Evolutionary conservation across 2,329 filamentous ascomycete genomes (phyloP).

Genomic region (Neofusicoccum ribis): DNA sequence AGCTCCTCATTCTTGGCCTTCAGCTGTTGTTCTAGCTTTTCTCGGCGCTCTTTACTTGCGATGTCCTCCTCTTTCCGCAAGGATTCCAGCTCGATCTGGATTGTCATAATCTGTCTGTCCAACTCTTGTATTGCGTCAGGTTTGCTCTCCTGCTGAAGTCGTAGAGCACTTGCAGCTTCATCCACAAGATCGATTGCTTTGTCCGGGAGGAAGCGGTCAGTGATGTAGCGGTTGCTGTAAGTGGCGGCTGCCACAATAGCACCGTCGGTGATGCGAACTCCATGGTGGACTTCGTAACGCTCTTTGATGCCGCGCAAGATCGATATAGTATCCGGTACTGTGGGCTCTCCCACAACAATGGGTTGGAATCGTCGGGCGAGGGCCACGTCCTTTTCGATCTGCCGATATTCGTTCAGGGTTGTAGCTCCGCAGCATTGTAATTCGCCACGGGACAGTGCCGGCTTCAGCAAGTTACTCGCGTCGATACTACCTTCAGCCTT

Average conservation of each 20-base stretch:
- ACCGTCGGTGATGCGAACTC: constrained; percentile 89
- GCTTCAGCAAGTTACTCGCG: constrained; percentile 91
- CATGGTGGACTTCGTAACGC: constrained; percentile 95
- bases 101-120: constrained; percentile 93
- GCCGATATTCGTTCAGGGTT: constrained; percentile 85
- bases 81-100: constrained; percentile 95
- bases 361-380: constrained; percentile 91
- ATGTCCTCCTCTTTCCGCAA: constrained; percentile 91
- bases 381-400: constrained; percentile 95
- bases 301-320: constrained; percentile 97
- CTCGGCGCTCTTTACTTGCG: constrained; percentile 80
- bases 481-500: constrained; percentile 97
- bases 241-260: constrained; percentile 89
- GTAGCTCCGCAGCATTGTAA: constrained; percentile 95
- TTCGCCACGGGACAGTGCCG: constrained; percentile 87
- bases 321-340: constrained; percentile 88
- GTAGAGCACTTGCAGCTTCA: constrained; percentile 85
- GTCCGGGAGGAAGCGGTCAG: constrained; percentile 91
- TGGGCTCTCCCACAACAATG: constrained; percentile 88
- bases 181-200: constrained; percentile 98
- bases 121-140: constrained; percentile 91
- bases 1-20: constrained; percentile 77
- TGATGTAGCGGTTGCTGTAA: constrained; percentile 94
- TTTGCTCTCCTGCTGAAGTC: constrained; percentile 94
- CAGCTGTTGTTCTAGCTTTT: constrained; percentile 78